phyloP scores from a whole-genome alignment of 2,329 filamentous ascomycete genomes.

The Pyrenophora teres region DNA sequence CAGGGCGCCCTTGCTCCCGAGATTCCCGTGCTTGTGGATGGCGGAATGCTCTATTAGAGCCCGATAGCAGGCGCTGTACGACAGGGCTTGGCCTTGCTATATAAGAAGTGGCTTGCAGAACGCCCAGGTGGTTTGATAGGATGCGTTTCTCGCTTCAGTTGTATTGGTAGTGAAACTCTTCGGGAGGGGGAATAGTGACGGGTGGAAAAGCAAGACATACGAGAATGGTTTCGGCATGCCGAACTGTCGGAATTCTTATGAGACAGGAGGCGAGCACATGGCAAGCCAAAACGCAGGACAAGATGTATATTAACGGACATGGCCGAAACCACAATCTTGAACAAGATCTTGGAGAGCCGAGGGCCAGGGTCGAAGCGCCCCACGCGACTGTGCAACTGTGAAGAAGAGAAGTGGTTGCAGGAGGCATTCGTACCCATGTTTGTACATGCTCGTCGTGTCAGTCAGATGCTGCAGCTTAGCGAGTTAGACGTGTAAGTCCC shows the following conservation, averaged over 20 bases:
- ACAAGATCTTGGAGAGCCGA: conserved; percentile 8
- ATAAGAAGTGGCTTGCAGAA: conserved; percentile 1
- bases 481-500: conserved; percentile 11
- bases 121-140: not conserved
- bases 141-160: not conserved
- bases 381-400: conserved; percentile 10
- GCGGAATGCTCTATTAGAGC: conserved; percentile 1
- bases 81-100: conserved; percentile 1
- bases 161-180: conserved; percentile 1
- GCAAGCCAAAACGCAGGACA: conserved; percentile 2
- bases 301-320: conserved; percentile 4
- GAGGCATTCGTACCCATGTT: conserved; percentile 1
- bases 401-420: conserved; percentile 12
- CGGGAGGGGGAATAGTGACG: not conserved
- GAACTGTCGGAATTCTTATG: not conserved
- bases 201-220: conserved; percentile 1
- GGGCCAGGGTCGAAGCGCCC: conserved; percentile 4
- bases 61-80: conserved; percentile 7
- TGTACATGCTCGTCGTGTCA: conserved; percentile 2
- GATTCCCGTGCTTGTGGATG: conserved; percentile 2
- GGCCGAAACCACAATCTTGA: conserved; percentile 3
- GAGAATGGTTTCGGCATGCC: conserved; percentile 3
- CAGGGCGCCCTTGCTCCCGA: conserved; percentile 13
- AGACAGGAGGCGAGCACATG: not conserved
- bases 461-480: conserved; percentile 20